A percentile compares a stretch with the other conserved stretches of the same genome.
These are phyloP conservation scores for Beauveria asiatica DNA, from an alignment of 2,329 filamentous ascomycete genomes.

Conservation along the genomic window DNA sequence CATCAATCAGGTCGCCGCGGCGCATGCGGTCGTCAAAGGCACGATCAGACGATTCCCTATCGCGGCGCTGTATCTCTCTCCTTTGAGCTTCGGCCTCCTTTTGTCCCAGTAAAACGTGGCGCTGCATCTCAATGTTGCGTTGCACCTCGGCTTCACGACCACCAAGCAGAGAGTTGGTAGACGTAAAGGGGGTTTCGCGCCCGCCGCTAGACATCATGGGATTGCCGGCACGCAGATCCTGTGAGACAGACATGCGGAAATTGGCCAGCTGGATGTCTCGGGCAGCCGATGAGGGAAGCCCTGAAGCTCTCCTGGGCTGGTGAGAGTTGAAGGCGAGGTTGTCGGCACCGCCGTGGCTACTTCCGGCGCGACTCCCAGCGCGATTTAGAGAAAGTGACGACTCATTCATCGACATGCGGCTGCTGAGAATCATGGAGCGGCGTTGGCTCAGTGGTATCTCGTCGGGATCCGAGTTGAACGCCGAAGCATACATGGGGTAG, in stretches of 20 bases:
- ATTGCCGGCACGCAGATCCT: conserved; percentile 45
- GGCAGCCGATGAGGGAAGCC: conserved; percentile 31
- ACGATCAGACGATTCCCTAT: conserved; percentile 50
- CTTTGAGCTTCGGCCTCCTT: conserved; percentile 54
- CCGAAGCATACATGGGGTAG: conserved; percentile 23
- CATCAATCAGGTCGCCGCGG: conserved; percentile 62
- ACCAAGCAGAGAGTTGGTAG: conserved; percentile 23
- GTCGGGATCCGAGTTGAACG: conserved; percentile 43
- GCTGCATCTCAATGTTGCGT: conserved; percentile 44
- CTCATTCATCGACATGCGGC: conserved; percentile 24
- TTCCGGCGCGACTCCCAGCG: conserved; percentile 3
- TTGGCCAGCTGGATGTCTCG: conserved; percentile 54
- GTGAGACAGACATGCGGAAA: conserved; percentile 58
- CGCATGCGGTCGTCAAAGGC: conserved; percentile 70
- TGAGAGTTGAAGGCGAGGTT: conserved; percentile 42
- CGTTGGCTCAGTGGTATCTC: conserved; percentile 66
- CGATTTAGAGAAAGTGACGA: conserved; percentile 8
- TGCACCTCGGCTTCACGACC: conserved; percentile 34
- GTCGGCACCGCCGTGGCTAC: conserved; percentile 23
- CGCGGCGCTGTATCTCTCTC: conserved; percentile 48
- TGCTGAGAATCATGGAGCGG: conserved; percentile 48
- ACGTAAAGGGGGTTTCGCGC: conserved; percentile 31
- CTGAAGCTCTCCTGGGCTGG: conserved; percentile 42
- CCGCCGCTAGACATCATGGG: conserved; percentile 25
- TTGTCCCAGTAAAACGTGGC: conserved; percentile 50